Conservation (phyloP, 768 basidiomycete genomes). For the Suillus discolor region DNA sequence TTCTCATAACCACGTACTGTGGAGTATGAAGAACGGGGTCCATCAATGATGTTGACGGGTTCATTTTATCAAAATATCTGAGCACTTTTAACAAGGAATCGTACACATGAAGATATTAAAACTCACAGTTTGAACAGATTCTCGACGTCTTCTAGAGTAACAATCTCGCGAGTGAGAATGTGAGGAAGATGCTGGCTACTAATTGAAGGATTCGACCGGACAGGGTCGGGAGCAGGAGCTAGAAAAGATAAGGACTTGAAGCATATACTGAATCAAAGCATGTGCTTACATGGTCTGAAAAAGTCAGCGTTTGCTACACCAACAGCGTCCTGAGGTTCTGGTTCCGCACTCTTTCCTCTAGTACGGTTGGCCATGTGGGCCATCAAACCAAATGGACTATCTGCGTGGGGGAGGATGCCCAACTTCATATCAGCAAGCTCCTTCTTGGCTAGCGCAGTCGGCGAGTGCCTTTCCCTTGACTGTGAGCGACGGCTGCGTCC, state of each 20-base stretch:
- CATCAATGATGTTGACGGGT: conserved; percentile 74
- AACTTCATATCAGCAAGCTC: conserved; percentile 42
- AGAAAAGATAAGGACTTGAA: not conserved
- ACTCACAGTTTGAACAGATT: conserved; percentile 71
- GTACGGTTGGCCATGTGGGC: conserved; percentile 58
- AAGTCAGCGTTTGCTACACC: conserved; percentile 72
- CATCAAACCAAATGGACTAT: conserved; percentile 76
- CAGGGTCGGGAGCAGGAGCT: conserved; percentile 46
- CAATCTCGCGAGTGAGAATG: conserved; percentile 64
- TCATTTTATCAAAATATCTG: conserved; percentile 81
- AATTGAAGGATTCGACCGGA: conserved; percentile 40
- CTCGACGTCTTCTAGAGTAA: conserved; percentile 68
- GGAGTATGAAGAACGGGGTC: conserved; percentile 87
- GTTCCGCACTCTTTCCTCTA: conserved; percentile 45
- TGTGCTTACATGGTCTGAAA: conserved; percentile 60
- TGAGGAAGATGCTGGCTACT: conserved; percentile 57
- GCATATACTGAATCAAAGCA: not conserved
- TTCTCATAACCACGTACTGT: conserved; percentile 76
- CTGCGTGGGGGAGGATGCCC: conserved; percentile 60
- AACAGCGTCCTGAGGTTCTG: conserved; percentile 49
- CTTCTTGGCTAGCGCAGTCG: conserved; percentile 41
- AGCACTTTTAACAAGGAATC: conserved; percentile 7
- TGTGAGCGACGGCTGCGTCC: conserved; percentile 17
- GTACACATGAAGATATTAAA: not conserved
- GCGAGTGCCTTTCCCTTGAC: conserved; percentile 28